A percentile compares a stretch with the other conserved stretches of the same genome.
Conservation (phyloP, 768 basidiomycete genomes). For the Termitomyces sp. region DNA sequence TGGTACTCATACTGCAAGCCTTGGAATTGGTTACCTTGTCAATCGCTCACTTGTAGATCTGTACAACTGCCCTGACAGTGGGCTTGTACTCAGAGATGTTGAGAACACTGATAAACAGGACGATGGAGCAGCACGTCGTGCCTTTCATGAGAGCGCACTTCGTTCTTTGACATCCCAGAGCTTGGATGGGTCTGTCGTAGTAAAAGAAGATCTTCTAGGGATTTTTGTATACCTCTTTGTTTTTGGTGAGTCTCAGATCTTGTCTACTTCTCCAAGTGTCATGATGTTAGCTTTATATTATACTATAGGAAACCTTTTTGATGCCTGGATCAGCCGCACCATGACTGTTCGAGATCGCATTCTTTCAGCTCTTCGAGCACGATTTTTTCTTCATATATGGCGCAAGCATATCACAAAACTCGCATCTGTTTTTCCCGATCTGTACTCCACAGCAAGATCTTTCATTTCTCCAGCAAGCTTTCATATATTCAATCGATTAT, state of each 20-base stretch:
- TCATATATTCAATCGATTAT: no score
- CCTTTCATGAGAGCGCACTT: no score
- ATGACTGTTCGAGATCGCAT: background rate
- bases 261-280: no score
- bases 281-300: no score
- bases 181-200: no score
- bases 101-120: background rate
- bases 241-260: no score
- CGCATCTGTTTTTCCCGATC: background rate
- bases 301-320: background rate
- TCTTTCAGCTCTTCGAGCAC: background rate
- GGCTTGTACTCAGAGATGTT: background rate
- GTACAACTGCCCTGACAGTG: background rate
- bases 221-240: background rate
- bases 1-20: background rate
- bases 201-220: no score
- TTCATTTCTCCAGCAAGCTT: background rate
- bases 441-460: background rate
- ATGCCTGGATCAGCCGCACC: background rate
- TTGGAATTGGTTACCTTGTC: background rate
- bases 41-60: background rate
- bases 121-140: background rate
- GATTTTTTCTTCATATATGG: background rate
- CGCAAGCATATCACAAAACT: background rate
- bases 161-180: no score